Percentiles rank a stretch among this genome's conserved stretches.
phyloP scores from a whole-genome alignment of 2,329 filamentous ascomycete genomes.

The Rosellinia necatrix region DNA sequence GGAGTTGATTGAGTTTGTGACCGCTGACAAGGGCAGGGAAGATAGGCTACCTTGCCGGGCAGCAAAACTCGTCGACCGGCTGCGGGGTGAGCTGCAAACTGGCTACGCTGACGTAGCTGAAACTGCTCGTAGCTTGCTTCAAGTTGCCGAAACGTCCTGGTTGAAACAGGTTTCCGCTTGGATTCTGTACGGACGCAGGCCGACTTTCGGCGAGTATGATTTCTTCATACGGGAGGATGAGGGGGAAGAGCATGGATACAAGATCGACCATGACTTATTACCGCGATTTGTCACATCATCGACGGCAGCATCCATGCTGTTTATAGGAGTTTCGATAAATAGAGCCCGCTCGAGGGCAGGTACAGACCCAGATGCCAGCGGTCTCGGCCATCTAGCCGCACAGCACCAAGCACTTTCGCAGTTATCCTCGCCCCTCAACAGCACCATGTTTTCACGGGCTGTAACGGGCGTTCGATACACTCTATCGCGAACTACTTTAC shows the following conservation, averaged over 20 bases:
- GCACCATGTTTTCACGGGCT: constrained; percentile 69
- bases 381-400: constrained; percentile 65
- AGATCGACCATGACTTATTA: constrained; percentile 62
- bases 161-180: constrained; percentile 87
- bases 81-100: constrained; percentile 79
- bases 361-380: constrained; percentile 50
- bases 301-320: constrained; percentile 82
- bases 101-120: constrained; percentile 87
- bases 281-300: constrained; percentile 78
- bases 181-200: constrained; percentile 86
- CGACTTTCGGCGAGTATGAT: constrained; percentile 76
- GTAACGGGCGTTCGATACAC: constrained; percentile 79
- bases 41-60: constrained; percentile 60
- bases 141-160: constrained; percentile 86
- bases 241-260: constrained; percentile 59
- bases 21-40: constrained; percentile 45
- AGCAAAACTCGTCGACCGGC: constrained; percentile 74
- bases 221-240: constrained; percentile 74
- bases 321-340: constrained; percentile 87
- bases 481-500: constrained; percentile 81
- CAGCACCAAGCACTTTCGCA: constrained; percentile 72
- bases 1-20: constrained; percentile 72
- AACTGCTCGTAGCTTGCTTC: constrained; percentile 73
- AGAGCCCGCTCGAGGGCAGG: constrained; percentile 69
- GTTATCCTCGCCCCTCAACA: constrained; percentile 74